A percentile compares a stretch with the other conserved stretches of the same genome.
phyloP scores from a whole-genome alignment of 768 basidiomycete species.

The Mycena haematopus region DNA sequence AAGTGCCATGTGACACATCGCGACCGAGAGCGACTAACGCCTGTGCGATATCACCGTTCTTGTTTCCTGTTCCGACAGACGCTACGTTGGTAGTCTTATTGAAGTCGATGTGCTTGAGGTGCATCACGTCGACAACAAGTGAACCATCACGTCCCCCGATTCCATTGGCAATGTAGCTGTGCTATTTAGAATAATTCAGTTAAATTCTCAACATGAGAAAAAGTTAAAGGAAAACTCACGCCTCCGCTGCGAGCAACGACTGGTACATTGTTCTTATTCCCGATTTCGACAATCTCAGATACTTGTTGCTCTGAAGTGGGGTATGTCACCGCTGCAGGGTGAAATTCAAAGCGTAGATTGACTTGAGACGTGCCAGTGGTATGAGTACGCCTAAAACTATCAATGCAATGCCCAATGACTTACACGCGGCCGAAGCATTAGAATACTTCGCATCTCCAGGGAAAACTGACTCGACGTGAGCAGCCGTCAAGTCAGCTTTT shows the following conservation, averaged over 20 bases:
- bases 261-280: constrained; percentile 38
- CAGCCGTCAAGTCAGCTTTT: no score
- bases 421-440: no score
- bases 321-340: constrained; percentile 46
- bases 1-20: neutral
- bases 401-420: no score
- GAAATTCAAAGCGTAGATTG: constrained; percentile 46
- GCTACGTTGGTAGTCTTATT: neutral
- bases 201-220: neutral
- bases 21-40: neutral
- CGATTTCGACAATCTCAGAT: constrained; percentile 43
- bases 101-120: neutral
- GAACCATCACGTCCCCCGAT: neutral
- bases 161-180: constrained; percentile 52
- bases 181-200: constrained; percentile 34
- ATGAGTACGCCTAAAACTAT: no score
- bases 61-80: neutral
- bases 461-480: no score
- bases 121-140: neutral
- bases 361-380: no score
- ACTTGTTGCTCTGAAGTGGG: constrained; percentile 43
- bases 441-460: no score
- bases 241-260: constrained; percentile 54
- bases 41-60: neutral
- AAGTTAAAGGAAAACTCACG: constrained; percentile 36